phyloP scores from a whole-genome alignment of 1,284 basidiomycete species.

The Ganoderma lucidum region DNA sequence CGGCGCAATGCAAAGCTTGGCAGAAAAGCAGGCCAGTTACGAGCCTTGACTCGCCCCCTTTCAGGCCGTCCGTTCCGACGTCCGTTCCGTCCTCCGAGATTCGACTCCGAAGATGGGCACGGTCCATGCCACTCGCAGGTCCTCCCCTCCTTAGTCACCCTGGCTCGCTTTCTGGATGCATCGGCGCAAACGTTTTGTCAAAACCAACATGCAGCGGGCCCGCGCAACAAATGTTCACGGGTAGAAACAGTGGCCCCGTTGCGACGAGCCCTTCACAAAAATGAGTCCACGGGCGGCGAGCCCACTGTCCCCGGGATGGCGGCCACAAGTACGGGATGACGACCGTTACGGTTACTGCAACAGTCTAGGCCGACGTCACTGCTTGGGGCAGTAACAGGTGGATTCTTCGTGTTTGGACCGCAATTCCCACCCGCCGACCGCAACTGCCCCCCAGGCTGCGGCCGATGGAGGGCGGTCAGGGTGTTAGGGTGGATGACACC shows the following conservation, averaged over 20 bases:
- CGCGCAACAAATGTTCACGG: background rate
- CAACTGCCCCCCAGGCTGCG: background rate
- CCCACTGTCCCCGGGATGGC: background rate
- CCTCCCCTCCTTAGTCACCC: background rate
- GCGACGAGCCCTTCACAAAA: conserved; percentile 1
- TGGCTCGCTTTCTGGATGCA: background rate
- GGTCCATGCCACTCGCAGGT: background rate
- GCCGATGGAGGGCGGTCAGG: background rate
- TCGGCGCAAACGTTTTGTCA: background rate
- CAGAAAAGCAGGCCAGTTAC: background rate
- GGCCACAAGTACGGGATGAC: background rate
- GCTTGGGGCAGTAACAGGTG: background rate
- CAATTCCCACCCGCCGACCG: background rate
- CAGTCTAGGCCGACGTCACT: background rate
- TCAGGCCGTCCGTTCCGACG: conserved; percentile 1
- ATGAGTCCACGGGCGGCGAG: background rate
- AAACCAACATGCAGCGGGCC: background rate
- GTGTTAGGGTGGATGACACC: conserved; percentile 1
- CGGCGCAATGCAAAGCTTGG: background rate
- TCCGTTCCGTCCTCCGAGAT: conserved; percentile 7
- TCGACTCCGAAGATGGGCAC: background rate
- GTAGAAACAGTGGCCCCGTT: background rate
- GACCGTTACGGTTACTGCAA: background rate
- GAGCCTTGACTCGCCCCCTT: background rate
- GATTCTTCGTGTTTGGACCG: background rate